Evolutionary conservation across 495 filamentous ascomycete genomes (phyloP), one percentile per base, ranked within the genome.

Genomic region (Aspergillus sparsus): DNA sequence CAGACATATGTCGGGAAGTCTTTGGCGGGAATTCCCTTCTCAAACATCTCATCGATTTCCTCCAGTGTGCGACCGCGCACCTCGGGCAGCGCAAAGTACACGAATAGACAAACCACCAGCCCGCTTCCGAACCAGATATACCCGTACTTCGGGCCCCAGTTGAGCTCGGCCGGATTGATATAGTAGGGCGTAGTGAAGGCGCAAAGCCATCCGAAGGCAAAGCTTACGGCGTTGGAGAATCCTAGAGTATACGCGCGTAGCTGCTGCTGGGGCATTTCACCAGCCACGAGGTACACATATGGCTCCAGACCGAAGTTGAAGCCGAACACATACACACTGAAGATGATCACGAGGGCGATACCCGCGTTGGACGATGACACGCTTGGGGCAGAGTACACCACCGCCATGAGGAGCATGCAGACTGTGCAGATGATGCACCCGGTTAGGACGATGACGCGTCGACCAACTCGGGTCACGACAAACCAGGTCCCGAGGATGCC

Each of bases 121-220:
- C 72, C 78, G 2, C 71, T 69, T 6, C 76, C 78, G 2, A 74
- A 68, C 77, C 77, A 80, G 56, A 83, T 83, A 67, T 81, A 84
- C 7, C 78, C 77, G 47, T 79, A 80, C 60, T 77, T 80, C 5
- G 78, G 78, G 1, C 81, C 82, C 81, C 81, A 85, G 57, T 79
- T 77, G 6, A 84, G 62, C 2, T 75, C 64, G 16, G 65, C 64
- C 0, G 83, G 81, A 47, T 85, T 85, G 65, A 85, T 85, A 58
- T 84, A 85, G 58, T 85, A 84, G 10, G 82, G 82, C 7, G 82
- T 80, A 0, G 82, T 84, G 53, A 85, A 85, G 1, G 80, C 82
- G 3, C 77, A 78, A 45, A 85, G 67, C 82, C 82, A 41, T n/a
- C 11, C 37, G 1, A 41, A 41, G 3, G 37, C 37, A 41, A 41